Percentiles rank a stretch among this genome's conserved stretches.
phyloP scores from a whole-genome alignment of 345 rosid genomes.

The Iberis pinnata region DNA sequence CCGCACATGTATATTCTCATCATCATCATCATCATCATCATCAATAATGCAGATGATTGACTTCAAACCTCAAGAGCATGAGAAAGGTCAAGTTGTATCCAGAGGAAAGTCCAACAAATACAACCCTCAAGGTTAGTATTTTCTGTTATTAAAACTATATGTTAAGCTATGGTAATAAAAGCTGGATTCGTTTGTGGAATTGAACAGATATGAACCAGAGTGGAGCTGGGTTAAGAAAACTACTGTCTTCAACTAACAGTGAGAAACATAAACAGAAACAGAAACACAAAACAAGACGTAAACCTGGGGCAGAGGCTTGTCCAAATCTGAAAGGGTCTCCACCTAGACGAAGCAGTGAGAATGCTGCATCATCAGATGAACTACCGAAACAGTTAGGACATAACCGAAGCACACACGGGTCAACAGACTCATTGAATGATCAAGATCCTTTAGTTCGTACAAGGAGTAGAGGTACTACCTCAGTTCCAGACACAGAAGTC shows the following conservation, averaged over 20 bases:
- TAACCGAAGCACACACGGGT: conserved; percentile 22
- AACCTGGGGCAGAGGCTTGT: background rate
- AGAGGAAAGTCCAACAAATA: conserved; percentile 31
- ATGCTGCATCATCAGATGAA: conserved; percentile 21
- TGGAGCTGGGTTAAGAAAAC: conserved; percentile 6
- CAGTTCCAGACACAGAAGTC: conserved; percentile 15
- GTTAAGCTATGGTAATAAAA: background rate
- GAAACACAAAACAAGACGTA: conserved; percentile 25
- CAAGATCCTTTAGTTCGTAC: conserved; percentile 27
- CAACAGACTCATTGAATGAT: conserved; percentile 21
- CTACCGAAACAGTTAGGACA: conserved; percentile 20
- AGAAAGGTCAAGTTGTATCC: conserved; percentile 25
- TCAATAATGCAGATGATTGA: conserved; percentile 25
- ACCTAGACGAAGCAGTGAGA: conserved; percentile 22
- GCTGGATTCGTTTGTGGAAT: background rate
- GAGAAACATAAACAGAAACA: conserved; percentile 28
- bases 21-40: background rate
- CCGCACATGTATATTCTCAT: background rate
- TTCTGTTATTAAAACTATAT: background rate
- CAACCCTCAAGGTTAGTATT: conserved; percentile 22
- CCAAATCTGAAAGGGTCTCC: conserved; percentile 16
- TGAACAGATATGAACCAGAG: conserved; percentile 17
- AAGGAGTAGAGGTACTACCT: conserved; percentile 18
- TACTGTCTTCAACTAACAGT: conserved; percentile 16
- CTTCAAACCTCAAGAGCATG: conserved; percentile 29